These are phyloP conservation scores for Hondaea fermentalgiana DNA, from an alignment of 108 stramenopile species.

Conservation along the genomic window DNA sequence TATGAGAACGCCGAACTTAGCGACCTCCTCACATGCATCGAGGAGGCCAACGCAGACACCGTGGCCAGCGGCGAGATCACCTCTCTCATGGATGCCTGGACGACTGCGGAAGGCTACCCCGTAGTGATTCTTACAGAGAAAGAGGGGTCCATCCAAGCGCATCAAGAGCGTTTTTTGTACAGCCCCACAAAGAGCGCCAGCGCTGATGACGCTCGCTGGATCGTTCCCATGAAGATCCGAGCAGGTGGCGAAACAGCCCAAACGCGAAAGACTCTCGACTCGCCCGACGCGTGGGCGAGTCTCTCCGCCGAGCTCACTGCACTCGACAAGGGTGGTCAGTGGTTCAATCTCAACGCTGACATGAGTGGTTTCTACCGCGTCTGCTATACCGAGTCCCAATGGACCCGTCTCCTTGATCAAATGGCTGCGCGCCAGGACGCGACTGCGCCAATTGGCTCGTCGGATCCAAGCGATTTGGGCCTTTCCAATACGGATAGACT, in stretches of 20 bases:
- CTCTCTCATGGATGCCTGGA: slow-evolving; percentile 35
- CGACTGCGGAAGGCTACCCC: slow-evolving; percentile 47
- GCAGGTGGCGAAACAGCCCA: background rate
- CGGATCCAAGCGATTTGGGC: background rate
- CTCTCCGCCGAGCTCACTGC: background rate
- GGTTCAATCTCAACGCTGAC: slow-evolving; percentile 15
- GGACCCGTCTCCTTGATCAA: background rate
- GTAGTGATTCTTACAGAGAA: slow-evolving; percentile 59
- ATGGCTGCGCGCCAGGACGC: background rate
- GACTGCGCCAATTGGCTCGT: background rate
- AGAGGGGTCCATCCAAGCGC: background rate
- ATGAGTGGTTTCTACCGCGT: slow-evolving; percentile 21
- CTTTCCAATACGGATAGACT: slow-evolving; percentile 13
- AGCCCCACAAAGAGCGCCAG: background rate
- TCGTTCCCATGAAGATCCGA: background rate
- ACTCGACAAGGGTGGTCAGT: background rate
- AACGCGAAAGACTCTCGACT: background rate
- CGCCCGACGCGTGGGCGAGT: background rate
- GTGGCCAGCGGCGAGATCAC: background rate
- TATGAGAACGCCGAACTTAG: slow-evolving; percentile 28
- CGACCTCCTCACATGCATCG: background rate
- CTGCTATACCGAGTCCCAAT: slow-evolving; percentile 4
- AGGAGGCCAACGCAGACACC: slow-evolving; percentile 12
- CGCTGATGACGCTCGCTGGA: background rate
- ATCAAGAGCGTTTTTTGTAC: background rate